Evolutionary conservation across 352 stramenopile genomes (phyloP), one percentile per base, ranked within the genome.

Genomic region (Pythium guiyangense): DNA sequence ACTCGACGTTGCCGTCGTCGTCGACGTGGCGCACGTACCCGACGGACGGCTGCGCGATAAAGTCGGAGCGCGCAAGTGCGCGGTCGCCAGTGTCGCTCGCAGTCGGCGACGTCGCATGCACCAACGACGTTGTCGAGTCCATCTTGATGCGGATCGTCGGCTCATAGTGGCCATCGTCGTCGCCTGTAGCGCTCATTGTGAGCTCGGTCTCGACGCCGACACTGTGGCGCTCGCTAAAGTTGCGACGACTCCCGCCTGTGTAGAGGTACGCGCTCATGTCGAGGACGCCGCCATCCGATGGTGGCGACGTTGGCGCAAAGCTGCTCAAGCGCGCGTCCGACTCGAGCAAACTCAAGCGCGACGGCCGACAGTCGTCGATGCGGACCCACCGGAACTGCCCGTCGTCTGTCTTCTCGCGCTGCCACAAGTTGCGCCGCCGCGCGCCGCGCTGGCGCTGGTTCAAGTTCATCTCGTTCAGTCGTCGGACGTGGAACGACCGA

Each of bases 321-420:
- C 45, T 57, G 29, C 20, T 20, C 42, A 15, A 12, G 42, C 11
- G 18, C 18, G 14, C 39, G 39, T 73, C 43, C 11, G 51, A 59
- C 42, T 34, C 18, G n/a, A 90, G 47, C 31, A 88, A 66, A 51
- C 80, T 93, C 31, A 90, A 57, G 3, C 83, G 80, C 52, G 80
- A 84, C 25, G 78, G 78, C 17, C 76, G 69, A 50, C 78, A 91
- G 50, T 93, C 78, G 14, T 79, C 69, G 20, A 85, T 77, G 20
- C 83, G 76, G 20, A 90, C 77, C 84, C 84, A 93, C 26, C 84
- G 81, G 60, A 88, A 90, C 54, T 92, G 81, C 12, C 78, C 75
- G 54, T 91, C 79, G 6, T 74, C 64, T 1, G 66, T 86, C 66
- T 81, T 85, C 52, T 88, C 81, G 3, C 84, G 84, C 57, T 87